Evolutionary conservation across 805 yeast species (phyloP), one percentile per base, ranked within the genome.

Genomic region (Yamadazyma phyllophila): DNA sequence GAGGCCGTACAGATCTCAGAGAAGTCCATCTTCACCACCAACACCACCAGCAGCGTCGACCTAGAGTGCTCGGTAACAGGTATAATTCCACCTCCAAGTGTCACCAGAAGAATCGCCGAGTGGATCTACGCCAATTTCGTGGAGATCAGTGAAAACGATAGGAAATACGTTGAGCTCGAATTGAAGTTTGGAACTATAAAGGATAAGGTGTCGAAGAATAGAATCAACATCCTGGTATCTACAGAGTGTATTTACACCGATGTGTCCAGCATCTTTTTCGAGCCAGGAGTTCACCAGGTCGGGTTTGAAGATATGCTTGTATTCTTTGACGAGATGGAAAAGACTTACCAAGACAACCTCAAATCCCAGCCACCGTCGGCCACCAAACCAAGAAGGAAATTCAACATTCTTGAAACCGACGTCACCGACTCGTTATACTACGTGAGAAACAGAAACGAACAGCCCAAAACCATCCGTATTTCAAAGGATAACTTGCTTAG

Each of bases 51-150:
- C 9, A 61, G 70, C 39, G 61, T 61, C 9, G 75, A 69, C 53
- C 56, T 71, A 35, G 74, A 71, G 54, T 69, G 75, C 41, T 78
- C 89, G 35, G 76, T 88, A 13, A 82, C 89, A 0, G 91, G 90
- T 4, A 75, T 85, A 0, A 82, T 82, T 36, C 94, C 94, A 1
- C 78, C 87, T 39, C 89, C 88, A 57, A 92, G 88, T 56, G 71
- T 88, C 47, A 85, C 91, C 5, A 80, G 91, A 58, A 80, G 87
- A 29, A 81, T 91, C 6, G 85, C 94, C 16, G 88, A 85, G 55
- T 91, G 97, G 97, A 75, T 91, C 7, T 90, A 85, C 72, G 90
- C 95, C 14, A 84, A 87, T 51, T 73, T 89, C 39, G 74, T 75
- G 37, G 87, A 87, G 29, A 76, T 88, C 33, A 77, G 80, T 33